These are phyloP conservation scores for Zygosaccharomyces gambellarensis DNA, from an alignment of 805 yeast genomes.

Conservation along the genomic window DNA sequence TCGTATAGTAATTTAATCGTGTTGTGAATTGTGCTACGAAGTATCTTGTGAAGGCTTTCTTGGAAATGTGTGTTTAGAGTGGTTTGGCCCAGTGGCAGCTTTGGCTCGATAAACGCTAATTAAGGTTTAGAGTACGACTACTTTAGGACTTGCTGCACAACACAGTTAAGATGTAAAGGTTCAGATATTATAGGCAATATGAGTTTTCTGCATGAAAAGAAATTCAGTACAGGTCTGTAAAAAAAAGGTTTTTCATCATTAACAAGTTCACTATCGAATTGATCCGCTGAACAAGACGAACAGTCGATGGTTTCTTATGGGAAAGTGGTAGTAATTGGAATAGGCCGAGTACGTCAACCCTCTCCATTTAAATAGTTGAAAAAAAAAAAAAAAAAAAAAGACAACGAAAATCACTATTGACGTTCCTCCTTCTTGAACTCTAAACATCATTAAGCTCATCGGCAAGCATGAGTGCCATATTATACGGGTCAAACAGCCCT, in stretches of 20 bases:
- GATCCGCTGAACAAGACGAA: conserved; percentile 7
- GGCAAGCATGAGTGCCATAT: not conserved
- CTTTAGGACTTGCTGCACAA: too few relatives aligned
- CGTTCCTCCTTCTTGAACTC: not conserved
- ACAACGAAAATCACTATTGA: conserved; percentile 8
- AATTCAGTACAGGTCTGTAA: conserved; percentile 40
- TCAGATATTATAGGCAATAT: conserved; percentile 29
- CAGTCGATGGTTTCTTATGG: not conserved
- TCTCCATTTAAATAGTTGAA: conserved; percentile 5
- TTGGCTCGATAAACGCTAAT: too few relatives aligned
- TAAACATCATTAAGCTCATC: not conserved
- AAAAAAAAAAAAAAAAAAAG: not conserved
- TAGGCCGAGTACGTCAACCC: not conserved
- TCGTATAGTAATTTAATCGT: conserved; percentile 16
- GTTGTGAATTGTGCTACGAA: conserved; percentile 8
- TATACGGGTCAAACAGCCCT: conserved; percentile 7
- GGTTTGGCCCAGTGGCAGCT: too few relatives aligned
- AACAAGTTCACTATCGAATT: not conserved
- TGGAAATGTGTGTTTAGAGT: too few relatives aligned
- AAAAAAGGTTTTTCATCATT: conserved; percentile 34
- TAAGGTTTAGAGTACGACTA: too few relatives aligned
- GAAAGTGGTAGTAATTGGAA: not conserved
- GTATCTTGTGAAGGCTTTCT: not conserved
- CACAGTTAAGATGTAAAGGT: not conserved
- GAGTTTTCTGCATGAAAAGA: conserved; percentile 33